A percentile compares a stretch with the other conserved stretches of the same genome.
phyloP scores from a whole-genome alignment of 352 stramenopile genomes.

The Discostella stelligera region DNA sequence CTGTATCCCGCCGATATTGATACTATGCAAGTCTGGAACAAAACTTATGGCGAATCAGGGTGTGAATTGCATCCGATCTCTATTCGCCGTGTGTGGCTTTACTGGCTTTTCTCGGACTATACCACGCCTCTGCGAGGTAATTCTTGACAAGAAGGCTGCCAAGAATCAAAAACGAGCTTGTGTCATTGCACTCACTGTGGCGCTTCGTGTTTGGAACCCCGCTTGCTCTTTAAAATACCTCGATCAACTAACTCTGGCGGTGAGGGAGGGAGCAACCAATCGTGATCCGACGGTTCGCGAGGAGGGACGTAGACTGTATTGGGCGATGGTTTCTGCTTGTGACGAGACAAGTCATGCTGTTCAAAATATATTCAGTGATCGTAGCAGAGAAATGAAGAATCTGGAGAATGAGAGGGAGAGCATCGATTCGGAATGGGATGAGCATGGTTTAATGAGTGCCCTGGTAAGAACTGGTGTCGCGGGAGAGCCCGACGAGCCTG shows the following conservation, averaged over 20 bases:
- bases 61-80: constrained; percentile 31
- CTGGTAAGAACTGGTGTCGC: constrained; percentile 44
- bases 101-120: constrained; percentile 32
- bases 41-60: constrained; percentile 53
- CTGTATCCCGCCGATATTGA: constrained; percentile 37
- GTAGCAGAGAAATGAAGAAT: constrained; percentile 47
- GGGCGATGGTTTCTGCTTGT: constrained; percentile 43
- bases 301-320: constrained; percentile 55
- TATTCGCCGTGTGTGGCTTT: constrained; percentile 24
- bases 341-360: constrained; percentile 16
- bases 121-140: constrained; percentile 35
- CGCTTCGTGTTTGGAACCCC: constrained; percentile 43
- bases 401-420: constrained; percentile 36
- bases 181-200: constrained; percentile 36
- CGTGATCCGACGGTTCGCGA: constrained; percentile 52
- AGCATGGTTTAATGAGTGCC: constrained; percentile 35
- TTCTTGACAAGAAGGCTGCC: constrained; percentile 45
- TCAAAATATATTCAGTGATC: constrained; percentile 27
- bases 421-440: constrained; percentile 54
- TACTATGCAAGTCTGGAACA: constrained; percentile 40
- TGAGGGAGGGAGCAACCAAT: constrained; percentile 44
- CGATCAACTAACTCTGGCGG: constrained; percentile 29
- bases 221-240: constrained; percentile 31
- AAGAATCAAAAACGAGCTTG: constrained; percentile 44
- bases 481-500: not conserved